A percentile compares a stretch with the other conserved stretches of the same genome.
Conservation (phyloP, 176 grass and related monocot genomes). For the Thalia dealbata region DNA sequence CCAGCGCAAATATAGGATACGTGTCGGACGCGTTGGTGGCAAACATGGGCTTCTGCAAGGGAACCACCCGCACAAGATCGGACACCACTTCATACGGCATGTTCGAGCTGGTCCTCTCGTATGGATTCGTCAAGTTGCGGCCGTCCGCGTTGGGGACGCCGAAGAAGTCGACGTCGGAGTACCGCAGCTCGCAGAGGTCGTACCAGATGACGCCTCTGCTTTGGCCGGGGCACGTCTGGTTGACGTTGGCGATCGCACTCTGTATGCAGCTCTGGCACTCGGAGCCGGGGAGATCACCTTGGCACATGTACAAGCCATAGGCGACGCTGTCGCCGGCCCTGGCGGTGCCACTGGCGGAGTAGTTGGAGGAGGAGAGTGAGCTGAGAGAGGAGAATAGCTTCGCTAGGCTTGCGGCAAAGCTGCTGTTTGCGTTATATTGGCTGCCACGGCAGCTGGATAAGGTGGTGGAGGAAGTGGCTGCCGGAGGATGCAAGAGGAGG, state of each 20-base stretch:
- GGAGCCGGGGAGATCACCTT: neutral
- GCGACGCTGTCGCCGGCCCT: neutral
- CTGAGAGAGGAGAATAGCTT: neutral
- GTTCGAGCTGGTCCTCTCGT: neutral
- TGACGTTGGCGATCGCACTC: neutral
- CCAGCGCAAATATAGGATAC: neutral
- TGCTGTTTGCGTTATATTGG: neutral
- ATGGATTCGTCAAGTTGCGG: neutral
- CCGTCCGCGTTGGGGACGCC: neutral
- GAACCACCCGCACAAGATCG: neutral
- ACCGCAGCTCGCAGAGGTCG: neutral
- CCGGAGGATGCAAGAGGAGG: neutral
- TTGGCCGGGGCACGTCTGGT: neutral
- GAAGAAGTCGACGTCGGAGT: neutral
- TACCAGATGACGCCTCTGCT: neutral
- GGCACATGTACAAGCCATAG: neutral
- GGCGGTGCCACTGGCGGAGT: neutral
- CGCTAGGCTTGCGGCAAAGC: neutral
- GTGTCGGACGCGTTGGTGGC: neutral
- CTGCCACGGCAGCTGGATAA: neutral
- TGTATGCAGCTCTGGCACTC: neutral
- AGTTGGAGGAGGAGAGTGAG: neutral
- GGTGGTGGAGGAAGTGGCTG: neutral
- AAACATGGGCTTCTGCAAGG: neutral
- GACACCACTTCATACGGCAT: neutral